These are phyloP conservation scores for Starmerella gropengiesseri DNA, from an alignment of 805 yeast genomes.

Conservation along the genomic window DNA sequence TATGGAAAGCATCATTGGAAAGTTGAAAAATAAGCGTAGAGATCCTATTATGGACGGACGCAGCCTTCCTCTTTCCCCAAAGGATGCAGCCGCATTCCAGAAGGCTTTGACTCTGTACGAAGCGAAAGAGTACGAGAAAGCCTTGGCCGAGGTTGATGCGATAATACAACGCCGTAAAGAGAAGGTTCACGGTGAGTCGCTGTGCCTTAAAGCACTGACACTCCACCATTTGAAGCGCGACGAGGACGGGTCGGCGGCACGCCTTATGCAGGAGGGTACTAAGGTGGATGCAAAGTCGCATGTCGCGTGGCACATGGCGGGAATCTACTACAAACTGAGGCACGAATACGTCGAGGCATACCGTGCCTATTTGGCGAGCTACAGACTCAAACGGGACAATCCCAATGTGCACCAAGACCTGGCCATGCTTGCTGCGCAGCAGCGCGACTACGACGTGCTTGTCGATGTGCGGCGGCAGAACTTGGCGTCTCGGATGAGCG, in stretches of 20 bases:
- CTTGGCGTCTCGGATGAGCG: constrained; percentile 43
- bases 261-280: constrained; percentile 49
- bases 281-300: constrained; percentile 50
- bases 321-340: constrained; percentile 64
- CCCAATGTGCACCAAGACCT: constrained; percentile 72
- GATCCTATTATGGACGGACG: constrained; percentile 15
- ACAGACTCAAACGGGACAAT: constrained; percentile 68
- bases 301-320: constrained; percentile 74
- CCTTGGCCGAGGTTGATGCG: constrained; percentile 63
- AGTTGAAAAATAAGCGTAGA: constrained; percentile 3
- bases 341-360: constrained; percentile 67
- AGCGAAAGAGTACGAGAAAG: constrained; percentile 73
- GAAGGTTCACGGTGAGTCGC: constrained; percentile 54
- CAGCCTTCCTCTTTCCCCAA: constrained; percentile 27
- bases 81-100: constrained; percentile 66
- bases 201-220: constrained; percentile 74
- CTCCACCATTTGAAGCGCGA: constrained; percentile 47
- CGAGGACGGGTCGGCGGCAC: constrained; percentile 19
- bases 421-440: constrained; percentile 66
- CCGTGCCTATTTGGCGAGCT: constrained; percentile 62
- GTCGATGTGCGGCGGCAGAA: constrained; percentile 54
- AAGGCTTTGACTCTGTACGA: constrained; percentile 80
- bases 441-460: constrained; percentile 57
- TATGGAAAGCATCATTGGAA: constrained; percentile 1
- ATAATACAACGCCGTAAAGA: constrained; percentile 63